These are phyloP conservation scores for Aschersonia sp. DNA, from an alignment of 2,329 filamentous ascomycete genomes.

Conservation along the genomic window DNA sequence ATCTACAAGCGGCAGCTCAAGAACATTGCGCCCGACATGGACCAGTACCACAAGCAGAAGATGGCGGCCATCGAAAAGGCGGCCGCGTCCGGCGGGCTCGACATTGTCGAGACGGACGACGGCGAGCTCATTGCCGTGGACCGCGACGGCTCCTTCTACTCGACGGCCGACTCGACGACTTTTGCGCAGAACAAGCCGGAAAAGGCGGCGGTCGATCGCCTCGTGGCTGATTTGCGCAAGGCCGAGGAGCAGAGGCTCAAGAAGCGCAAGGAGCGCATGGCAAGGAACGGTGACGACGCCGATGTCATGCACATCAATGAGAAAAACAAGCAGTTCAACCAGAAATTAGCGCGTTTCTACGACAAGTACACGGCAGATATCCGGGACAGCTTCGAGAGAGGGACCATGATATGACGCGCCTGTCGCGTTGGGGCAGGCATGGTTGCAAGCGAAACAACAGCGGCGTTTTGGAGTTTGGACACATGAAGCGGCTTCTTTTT, in stretches of 20 bases:
- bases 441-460: not conserved
- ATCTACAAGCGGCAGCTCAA: conserved; percentile 85
- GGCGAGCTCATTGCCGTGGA: conserved; percentile 92
- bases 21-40: conserved; percentile 61
- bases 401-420: conserved; percentile 65
- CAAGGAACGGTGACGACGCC: conserved; percentile 65
- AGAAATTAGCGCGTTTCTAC: conserved; percentile 90
- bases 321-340: conserved; percentile 99
- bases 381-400: conserved; percentile 90
- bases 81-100: conserved; percentile 68
- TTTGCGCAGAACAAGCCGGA: conserved; percentile 79
- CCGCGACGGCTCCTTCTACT: conserved; percentile 80
- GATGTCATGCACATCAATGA: conserved; percentile 99
- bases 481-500: too few relatives aligned
- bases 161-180: conserved; percentile 66
- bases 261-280: conserved; percentile 69
- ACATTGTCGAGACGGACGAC: conserved; percentile 90
- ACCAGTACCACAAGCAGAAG: conserved; percentile 78
- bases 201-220: conserved; percentile 71
- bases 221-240: conserved; percentile 76
- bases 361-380: conserved; percentile 98
- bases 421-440: not conserved
- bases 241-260: conserved; percentile 77
- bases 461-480: too few relatives aligned
- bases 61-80: conserved; percentile 72